Conservation (phyloP, 495 filamentous ascomycete species). For the Sordaria brevicollis region DNA sequence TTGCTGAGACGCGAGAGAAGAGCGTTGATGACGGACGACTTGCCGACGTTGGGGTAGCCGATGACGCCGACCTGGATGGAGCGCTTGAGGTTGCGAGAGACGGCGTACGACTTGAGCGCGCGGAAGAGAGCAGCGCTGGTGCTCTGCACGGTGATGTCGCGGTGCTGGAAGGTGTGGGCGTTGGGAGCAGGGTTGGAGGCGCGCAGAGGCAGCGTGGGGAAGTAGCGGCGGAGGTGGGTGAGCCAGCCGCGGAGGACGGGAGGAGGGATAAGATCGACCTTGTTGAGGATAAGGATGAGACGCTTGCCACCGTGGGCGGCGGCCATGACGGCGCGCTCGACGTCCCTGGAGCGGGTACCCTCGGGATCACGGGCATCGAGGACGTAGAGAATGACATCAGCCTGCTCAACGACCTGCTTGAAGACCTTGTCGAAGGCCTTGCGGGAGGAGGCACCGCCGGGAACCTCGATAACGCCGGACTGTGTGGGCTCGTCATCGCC, state of each 20-base stretch:
- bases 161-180: slow-evolving; percentile 86
- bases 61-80: slow-evolving; percentile 88
- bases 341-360: slow-evolving; percentile 79
- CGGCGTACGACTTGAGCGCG: slow-evolving; percentile 83
- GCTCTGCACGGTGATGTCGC: slow-evolving; percentile 73
- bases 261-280: slow-evolving; percentile 86
- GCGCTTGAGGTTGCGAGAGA: slow-evolving; percentile 73
- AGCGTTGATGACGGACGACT: slow-evolving; percentile 94
- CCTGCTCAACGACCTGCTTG: slow-evolving; percentile 81
- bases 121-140: slow-evolving; percentile 83
- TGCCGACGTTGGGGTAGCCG: slow-evolving; percentile 95
- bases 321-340: slow-evolving; percentile 83
- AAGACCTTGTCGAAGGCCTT: slow-evolving; percentile 91
- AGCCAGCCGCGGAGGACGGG: slow-evolving; percentile 77
- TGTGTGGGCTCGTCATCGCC: slow-evolving; percentile 40
- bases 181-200: slow-evolving; percentile 76
- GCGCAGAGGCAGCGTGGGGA: slow-evolving; percentile 86
- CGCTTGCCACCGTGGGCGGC: slow-evolving; percentile 75
- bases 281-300: slow-evolving; percentile 90
- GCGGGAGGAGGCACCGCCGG: slow-evolving; percentile 56
- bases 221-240: slow-evolving; percentile 73
- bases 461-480: slow-evolving; percentile 22
- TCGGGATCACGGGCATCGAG: slow-evolving; percentile 90
- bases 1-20: slow-evolving; percentile 72
- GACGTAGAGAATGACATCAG: slow-evolving; percentile 90